Percentiles rank a stretch among this genome's conserved stretches.
Evolutionary conservation across 805 yeast species (phyloP).

Genomic region (Schwanniomyces polymorphus): DNA sequence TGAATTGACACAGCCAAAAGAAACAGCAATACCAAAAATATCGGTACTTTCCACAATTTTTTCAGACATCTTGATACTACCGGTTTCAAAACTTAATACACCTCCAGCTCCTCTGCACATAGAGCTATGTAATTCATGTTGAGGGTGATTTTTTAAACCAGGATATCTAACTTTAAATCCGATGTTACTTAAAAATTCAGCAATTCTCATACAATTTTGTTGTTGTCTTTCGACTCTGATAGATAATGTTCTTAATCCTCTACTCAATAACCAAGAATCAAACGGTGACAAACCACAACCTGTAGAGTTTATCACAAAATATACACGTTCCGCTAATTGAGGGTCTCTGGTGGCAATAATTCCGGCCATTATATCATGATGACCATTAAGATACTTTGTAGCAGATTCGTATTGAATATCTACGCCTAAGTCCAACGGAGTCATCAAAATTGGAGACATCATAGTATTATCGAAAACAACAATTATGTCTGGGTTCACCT

Average conservation of each 20-base stretch:
- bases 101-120: constrained; percentile 87
- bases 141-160: constrained; percentile 80
- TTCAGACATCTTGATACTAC: constrained; percentile 63
- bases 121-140: constrained; percentile 72
- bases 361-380: constrained; percentile 97
- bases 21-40: constrained; percentile 85
- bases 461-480: constrained; percentile 93
- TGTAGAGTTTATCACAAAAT: constrained; percentile 79
- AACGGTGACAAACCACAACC: constrained; percentile 93
- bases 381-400: constrained; percentile 90
- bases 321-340: constrained; percentile 66
- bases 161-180: constrained; percentile 86
- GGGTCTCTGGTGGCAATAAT: constrained; percentile 69
- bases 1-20: constrained; percentile 93
- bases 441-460: constrained; percentile 89
- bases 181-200: constrained; percentile 63
- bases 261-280: constrained; percentile 83
- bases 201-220: constrained; percentile 71
- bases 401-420: constrained; percentile 94
- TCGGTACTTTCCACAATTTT: constrained; percentile 73
- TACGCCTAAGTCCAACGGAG: constrained; percentile 82
- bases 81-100: constrained; percentile 87
- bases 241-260: constrained; percentile 88
- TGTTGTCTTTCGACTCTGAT: constrained; percentile 88
- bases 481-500: constrained; percentile 61